Conservation (phyloP, 2,329 filamentous ascomycete species). For the Aspergillus aculeatus region DNA sequence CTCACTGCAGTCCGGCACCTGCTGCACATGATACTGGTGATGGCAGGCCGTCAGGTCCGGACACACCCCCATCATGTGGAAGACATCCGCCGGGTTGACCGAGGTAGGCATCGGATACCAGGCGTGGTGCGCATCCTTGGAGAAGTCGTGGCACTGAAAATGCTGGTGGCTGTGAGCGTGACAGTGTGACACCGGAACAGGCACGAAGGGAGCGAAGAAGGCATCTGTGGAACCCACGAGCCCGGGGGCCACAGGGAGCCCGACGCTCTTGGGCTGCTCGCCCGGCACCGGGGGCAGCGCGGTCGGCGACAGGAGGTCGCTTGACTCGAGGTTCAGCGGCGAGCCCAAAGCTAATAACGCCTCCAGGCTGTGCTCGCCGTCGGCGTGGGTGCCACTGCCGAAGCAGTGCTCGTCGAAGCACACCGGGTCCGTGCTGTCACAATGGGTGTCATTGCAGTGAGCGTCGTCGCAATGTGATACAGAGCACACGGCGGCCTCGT, state of each 20-base stretch:
- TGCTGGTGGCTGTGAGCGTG: slow-evolving; percentile 28
- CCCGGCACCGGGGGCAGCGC: slow-evolving; percentile 18
- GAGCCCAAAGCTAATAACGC: slow-evolving; percentile 34
- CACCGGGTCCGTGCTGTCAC: slow-evolving; percentile 30
- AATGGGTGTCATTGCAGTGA: slow-evolving; percentile 30
- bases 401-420: slow-evolving; percentile 44
- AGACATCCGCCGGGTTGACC: slow-evolving; percentile 36
- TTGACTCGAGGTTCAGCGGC: slow-evolving; percentile 30
- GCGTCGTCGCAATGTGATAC: slow-evolving; percentile 31
- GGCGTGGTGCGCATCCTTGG: slow-evolving; percentile 28
- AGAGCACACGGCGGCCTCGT: slow-evolving; percentile 39
- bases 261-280: slow-evolving; percentile 23
- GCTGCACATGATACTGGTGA: slow-evolving; percentile 26
- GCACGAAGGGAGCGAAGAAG: slow-evolving; percentile 22
- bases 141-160: slow-evolving; percentile 30
- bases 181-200: slow-evolving; percentile 22
- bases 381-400: slow-evolving; percentile 16
- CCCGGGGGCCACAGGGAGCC: slow-evolving; percentile 15
- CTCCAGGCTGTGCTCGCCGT: slow-evolving; percentile 31
- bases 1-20: slow-evolving; percentile 15
- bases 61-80: slow-evolving; percentile 38
- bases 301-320: slow-evolving; percentile 26
- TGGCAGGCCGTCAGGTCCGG: slow-evolving; percentile 30
- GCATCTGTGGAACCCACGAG: slow-evolving; percentile 17
- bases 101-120: slow-evolving; percentile 28